phyloP scores from a whole-genome alignment of 2,329 filamentous ascomycete genomes.

The Colletotrichum scovillei region DNA sequence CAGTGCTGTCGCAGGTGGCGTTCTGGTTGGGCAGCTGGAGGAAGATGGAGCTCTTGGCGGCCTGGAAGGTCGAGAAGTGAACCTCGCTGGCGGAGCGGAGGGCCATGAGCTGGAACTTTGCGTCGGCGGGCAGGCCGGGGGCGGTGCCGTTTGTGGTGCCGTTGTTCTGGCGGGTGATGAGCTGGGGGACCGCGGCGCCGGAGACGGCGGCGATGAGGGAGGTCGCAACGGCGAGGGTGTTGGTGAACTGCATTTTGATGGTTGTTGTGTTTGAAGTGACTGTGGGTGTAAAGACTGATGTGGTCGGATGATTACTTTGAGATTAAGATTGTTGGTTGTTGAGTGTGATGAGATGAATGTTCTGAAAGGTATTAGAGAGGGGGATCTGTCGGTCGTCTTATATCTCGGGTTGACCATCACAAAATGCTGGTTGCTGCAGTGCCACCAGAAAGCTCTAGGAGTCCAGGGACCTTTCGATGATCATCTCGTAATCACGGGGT shows the following conservation, averaged over 20 bases:
- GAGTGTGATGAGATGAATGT: neutral
- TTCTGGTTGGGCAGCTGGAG: slow-evolving; percentile 56
- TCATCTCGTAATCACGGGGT: slow-evolving; percentile 23
- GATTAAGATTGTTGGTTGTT: neutral
- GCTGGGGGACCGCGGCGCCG: slow-evolving; percentile 7
- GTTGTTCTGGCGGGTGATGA: neutral
- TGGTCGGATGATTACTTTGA: slow-evolving; percentile 18
- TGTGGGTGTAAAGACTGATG: slow-evolving; percentile 21
- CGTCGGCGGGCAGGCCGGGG: slow-evolving; percentile 38
- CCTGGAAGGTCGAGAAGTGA: slow-evolving; percentile 59
- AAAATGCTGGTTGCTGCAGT: neutral
- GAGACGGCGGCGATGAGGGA: slow-evolving; percentile 43
- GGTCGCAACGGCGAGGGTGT: slow-evolving; percentile 38
- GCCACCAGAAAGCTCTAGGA: slow-evolving; percentile 2
- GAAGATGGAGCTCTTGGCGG: slow-evolving; percentile 55
- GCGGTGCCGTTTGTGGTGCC: slow-evolving; percentile 30
- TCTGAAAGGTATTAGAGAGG: rapidly evolving
- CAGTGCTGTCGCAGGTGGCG: slow-evolving; percentile 58
- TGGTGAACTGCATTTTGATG: slow-evolving; percentile 37
- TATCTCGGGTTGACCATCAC: slow-evolving; percentile 7
- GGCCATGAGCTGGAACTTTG: slow-evolving; percentile 60
- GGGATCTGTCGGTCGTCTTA: neutral
- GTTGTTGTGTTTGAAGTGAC: neutral
- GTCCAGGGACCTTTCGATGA: neutral
- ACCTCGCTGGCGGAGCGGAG: slow-evolving; percentile 61